A percentile compares a stretch with the other conserved stretches of the same genome.
phyloP scores from a whole-genome alignment of 345 rosid genomes.

The Laguncularia racemosa region DNA sequence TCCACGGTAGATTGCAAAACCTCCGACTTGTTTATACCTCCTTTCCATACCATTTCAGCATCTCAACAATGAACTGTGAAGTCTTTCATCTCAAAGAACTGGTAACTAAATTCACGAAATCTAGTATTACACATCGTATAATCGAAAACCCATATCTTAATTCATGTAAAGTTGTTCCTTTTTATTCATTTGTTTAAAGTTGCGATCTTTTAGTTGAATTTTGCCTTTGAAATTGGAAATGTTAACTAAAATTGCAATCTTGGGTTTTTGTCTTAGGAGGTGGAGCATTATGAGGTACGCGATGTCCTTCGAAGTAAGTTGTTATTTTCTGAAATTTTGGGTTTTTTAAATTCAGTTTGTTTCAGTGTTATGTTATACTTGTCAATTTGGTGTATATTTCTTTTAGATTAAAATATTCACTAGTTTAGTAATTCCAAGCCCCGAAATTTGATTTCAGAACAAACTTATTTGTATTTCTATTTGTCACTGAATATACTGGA shows the following conservation, averaged over 20 bases:
- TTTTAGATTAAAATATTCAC: too few species aligned
- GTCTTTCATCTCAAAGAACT: slow-evolving; percentile 90
- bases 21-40: too few species aligned
- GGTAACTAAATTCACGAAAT: slow-evolving; percentile 23
- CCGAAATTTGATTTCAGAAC: too few species aligned
- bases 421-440: too few species aligned
- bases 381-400: too few species aligned
- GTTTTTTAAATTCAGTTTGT: too few species aligned
- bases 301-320: slow-evolving; percentile 86
- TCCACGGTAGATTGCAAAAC: too few species aligned
- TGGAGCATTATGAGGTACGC: slow-evolving; percentile 72
- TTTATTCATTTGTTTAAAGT: not conserved
- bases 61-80: slow-evolving; percentile 68
- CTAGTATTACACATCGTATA: too few species aligned
- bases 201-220: not conserved
- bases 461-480: too few species aligned
- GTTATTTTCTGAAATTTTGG: not conserved
- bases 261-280: slow-evolving; percentile 39
- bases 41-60: not conserved
- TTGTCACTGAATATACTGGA: too few species aligned
- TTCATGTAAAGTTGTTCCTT: not conserved
- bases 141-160: too few species aligned
- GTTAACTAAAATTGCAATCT: not conserved
- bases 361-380: too few species aligned
- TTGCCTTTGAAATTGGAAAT: not conserved